Evolutionary conservation across 306 rosid genomes (phyloP).

Genomic region (Hippophae gyantsensis): DNA sequence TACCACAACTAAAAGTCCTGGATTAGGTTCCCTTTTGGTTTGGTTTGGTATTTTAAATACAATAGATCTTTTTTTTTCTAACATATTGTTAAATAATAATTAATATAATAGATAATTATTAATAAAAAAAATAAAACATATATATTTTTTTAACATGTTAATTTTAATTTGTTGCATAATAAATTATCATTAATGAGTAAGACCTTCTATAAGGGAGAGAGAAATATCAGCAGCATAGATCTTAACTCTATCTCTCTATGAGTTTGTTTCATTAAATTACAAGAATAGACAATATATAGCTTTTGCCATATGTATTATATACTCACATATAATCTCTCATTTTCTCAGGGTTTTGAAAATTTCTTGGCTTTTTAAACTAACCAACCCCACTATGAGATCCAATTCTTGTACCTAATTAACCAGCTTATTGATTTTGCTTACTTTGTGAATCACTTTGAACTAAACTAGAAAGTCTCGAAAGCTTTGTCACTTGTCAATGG

Average conservation of each 20-base stretch:
- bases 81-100: not conserved
- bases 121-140: too few species aligned
- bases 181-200: too few species aligned
- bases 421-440: conserved; percentile 8
- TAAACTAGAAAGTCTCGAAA: not conserved
- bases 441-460: conserved; percentile 23
- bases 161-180: too few species aligned
- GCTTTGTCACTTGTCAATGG: conserved; percentile 7
- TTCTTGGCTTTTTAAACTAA: conserved; percentile 1
- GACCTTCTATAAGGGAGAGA: too few species aligned
- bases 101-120: not conserved
- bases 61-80: too few species aligned
- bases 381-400: conserved; percentile 14
- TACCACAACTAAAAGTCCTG: conserved; percentile 62
- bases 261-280: conserved; percentile 31
- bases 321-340: conserved; percentile 1
- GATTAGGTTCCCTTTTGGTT: conserved; percentile 47
- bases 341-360: not conserved
- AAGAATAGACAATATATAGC: conserved; percentile 27
- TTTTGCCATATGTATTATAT: conserved; percentile 21
- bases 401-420: conserved; percentile 29
- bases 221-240: not conserved
- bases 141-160: too few species aligned
- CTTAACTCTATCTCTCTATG: conserved; percentile 15
- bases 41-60: too few species aligned